Conservation (phyloP, 257 asterid genomes). For the Marsdenia floribunda region DNA sequence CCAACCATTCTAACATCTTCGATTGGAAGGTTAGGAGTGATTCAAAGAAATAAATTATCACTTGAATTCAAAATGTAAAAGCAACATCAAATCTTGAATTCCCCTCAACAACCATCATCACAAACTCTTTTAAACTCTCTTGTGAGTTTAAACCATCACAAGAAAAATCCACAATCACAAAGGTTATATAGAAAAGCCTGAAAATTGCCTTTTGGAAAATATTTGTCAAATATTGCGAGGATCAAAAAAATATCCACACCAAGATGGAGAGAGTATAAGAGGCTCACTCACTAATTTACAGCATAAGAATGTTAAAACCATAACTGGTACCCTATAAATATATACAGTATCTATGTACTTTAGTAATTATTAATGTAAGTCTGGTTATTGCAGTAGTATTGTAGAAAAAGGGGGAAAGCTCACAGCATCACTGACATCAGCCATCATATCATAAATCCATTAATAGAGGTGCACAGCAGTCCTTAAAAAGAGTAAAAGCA, state of each 20-base stretch:
- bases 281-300: background rate
- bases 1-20: background rate
- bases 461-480: background rate
- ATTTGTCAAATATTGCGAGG: no score
- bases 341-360: background rate
- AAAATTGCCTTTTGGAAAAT: no score
- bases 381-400: background rate
- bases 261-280: background rate
- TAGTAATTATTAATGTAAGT: background rate
- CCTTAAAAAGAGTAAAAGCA: constrained; percentile 7
- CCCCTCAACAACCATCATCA: background rate
- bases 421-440: no score
- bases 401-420: background rate
- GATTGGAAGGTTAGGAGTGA: background rate
- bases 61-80: constrained; percentile 1
- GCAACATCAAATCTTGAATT: background rate
- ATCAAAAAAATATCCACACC: background rate
- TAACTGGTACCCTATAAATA: background rate
- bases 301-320: background rate
- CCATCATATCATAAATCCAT: background rate
- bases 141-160: background rate
- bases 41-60: background rate
- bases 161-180: background rate
- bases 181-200: background rate
- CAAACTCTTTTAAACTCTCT: background rate